A percentile compares a stretch with the other conserved stretches of the same genome.
Conservation (phyloP, 352 stramenopile genomes). For the Globisporangium perplexum region DNA sequence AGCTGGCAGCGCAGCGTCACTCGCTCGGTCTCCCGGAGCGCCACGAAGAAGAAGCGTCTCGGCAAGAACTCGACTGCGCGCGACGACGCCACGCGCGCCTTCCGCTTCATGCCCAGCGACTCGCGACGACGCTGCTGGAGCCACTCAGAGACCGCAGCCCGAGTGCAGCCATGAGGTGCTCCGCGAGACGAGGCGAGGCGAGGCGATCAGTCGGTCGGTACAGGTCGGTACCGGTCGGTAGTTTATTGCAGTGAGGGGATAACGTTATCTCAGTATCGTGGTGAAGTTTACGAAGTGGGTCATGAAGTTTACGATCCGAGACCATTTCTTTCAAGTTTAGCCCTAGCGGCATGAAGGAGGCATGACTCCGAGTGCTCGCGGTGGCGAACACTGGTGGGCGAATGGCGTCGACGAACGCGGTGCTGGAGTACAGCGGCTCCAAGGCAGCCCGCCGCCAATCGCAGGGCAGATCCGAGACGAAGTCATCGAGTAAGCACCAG, state of each 20-base stretch:
- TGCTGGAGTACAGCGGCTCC: not conserved
- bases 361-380: not conserved
- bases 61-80: constrained; percentile 57
- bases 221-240: no score
- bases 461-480: not conserved
- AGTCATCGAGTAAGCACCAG: not conserved
- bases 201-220: not conserved
- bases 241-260: no score
- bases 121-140: not conserved
- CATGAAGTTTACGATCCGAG: no score
- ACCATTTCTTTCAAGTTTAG: no score
- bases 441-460: not conserved
- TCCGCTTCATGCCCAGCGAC: constrained; percentile 42
- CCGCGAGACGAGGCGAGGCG: not conserved
- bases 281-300: no score
- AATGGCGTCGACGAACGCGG: not conserved
- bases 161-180: constrained; percentile 4
- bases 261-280: no score
- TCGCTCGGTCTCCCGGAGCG: constrained; percentile 29
- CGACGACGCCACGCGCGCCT: constrained; percentile 21
- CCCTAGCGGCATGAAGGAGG: no score
- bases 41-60: constrained; percentile 43
- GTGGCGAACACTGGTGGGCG: no score
- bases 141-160: not conserved
- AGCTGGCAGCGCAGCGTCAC: constrained; percentile 10